Base-by-base conservation (phyloP, 768 basidiomycete genomes). In the Kondoa malvinella region DNA sequence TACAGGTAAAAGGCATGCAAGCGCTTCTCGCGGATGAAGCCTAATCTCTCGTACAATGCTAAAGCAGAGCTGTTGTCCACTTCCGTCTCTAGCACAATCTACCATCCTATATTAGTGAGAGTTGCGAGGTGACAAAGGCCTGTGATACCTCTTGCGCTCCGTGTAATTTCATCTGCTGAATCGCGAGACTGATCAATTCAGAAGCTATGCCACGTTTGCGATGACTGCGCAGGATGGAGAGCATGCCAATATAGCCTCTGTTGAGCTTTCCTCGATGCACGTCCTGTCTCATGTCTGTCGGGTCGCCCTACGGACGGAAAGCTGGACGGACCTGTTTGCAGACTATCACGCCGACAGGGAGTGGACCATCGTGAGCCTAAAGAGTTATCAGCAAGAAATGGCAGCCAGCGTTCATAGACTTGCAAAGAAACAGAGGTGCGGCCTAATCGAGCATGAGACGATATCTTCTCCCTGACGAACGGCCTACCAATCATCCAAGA, bases 171-270 rank as follows among this genome's bases (percentile, higher is more conserved):
- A 97, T 97, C 30, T 83, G 84, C 69, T 85, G 83, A 64, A 96
- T 83, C 1, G 92, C 88, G 68, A 86, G 83, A 32, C 83, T 82
- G 4, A 95, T 89, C 59, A 99, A 85, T 1, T 85, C 81, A 73
- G 86, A 88, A 69, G 92, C 92, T 76, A 97, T 90, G 34, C 95
- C 94, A 65, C 86, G 84, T 77, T 94, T 87, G 40, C 94, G 81
- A 83, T 85, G 95, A 50, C 80, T 78, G 77, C 85, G 86, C 77
- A 83, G 82, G 31, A 96, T 91, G 74, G 89, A 90, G 66, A 97
- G 83, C 95, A 97, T 97, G 40, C 92, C 95, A 68, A 99, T 94
- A 76, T 99, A 99, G 16, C 95, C 95, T 75, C 95, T 79, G 76
- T 91, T 89, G 12, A 83, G 80, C 68, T 75, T 76, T 50, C 80